A percentile compares a stretch with the other conserved stretches of the same genome.
Evolutionary conservation across 805 yeast species (phyloP).

Genomic region (Candida oleophila): DNA sequence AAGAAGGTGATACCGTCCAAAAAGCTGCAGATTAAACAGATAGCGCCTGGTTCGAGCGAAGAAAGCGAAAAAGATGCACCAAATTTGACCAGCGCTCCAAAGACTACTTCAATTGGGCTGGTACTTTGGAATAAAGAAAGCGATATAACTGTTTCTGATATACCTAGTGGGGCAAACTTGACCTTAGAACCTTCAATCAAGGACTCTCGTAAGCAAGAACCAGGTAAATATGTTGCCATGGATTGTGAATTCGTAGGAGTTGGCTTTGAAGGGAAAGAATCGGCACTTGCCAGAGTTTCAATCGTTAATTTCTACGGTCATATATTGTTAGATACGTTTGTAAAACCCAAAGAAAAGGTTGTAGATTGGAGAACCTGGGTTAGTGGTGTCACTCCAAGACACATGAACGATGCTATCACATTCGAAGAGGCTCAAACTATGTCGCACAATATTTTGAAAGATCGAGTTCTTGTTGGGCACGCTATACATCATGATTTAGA

Average conservation of each 20-base stretch:
- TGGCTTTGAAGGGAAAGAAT: conserved; percentile 67
- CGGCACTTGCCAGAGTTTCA: conserved; percentile 84
- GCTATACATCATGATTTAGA: conserved; percentile 78
- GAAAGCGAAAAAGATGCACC: conserved; percentile 3
- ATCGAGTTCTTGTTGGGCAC: conserved; percentile 75
- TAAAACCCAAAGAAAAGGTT: conserved; percentile 70
- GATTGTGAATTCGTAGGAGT: conserved; percentile 96
- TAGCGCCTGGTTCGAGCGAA: not conserved
- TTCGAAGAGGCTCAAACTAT: conserved; percentile 65
- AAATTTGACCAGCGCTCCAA: not conserved
- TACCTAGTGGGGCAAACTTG: conserved; percentile 6
- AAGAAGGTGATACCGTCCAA: conserved; percentile 10
- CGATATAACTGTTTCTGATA: conserved; percentile 15
- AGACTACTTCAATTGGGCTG: conserved; percentile 12
- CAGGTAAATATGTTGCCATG: conserved; percentile 76
- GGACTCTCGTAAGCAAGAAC: conserved; percentile 35
- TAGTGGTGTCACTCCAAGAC: conserved; percentile 74
- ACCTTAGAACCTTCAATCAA: conserved; percentile 6
- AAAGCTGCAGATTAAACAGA: conserved; percentile 5
- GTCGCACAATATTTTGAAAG: conserved; percentile 52
- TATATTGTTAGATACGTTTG: conserved; percentile 69
- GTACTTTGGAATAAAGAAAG: conserved; percentile 26
- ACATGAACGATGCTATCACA: conserved; percentile 65
- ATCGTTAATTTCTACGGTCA: conserved; percentile 81
- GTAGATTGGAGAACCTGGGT: conserved; percentile 94